phyloP scores from a whole-genome alignment of 805 yeast species.

The Kazachstania taianensis region DNA sequence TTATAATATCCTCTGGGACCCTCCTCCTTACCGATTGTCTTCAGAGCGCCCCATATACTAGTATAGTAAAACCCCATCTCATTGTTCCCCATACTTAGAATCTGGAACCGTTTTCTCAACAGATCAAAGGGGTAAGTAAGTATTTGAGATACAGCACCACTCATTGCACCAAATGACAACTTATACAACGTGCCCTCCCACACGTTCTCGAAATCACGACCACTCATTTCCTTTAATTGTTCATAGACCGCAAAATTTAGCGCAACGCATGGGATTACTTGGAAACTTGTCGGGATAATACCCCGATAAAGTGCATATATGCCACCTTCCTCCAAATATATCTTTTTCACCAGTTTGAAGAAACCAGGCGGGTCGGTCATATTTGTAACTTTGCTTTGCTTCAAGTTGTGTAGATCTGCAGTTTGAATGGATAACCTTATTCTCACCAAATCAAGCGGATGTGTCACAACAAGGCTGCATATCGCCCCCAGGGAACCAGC shows the following conservation, averaged over 20 bases:
- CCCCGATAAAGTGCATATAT: slow-evolving; percentile 71
- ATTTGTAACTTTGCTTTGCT: slow-evolving; percentile 32
- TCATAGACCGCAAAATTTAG: slow-evolving; percentile 88
- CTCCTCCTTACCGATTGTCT: slow-evolving; percentile 58
- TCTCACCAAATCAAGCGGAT: slow-evolving; percentile 85
- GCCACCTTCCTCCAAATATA: slow-evolving; percentile 77
- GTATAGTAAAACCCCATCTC: slow-evolving; percentile 75
- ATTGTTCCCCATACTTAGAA: slow-evolving; percentile 60
- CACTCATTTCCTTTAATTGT: slow-evolving; percentile 46
- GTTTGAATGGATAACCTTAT: slow-evolving; percentile 87
- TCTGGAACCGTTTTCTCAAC: slow-evolving; percentile 83
- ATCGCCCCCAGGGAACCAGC: slow-evolving; percentile 82
- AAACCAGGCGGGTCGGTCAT: slow-evolving; percentile 60
- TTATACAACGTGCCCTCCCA: slow-evolving; percentile 37
- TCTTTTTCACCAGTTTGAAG: slow-evolving; percentile 41
- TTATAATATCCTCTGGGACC: slow-evolving; percentile 72
- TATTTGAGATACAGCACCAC: slow-evolving; percentile 87
- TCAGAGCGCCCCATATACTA: slow-evolving; percentile 66
- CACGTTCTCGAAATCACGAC: slow-evolving; percentile 11
- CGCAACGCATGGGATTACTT: slow-evolving; percentile 95
- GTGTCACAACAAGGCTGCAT: slow-evolving; percentile 69
- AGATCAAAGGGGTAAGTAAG: slow-evolving; percentile 87
- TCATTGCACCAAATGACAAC: slow-evolving; percentile 68
- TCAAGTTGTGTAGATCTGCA: slow-evolving; percentile 44
- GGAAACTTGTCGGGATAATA: slow-evolving; percentile 78